phyloP scores from a whole-genome alignment of 2,329 filamentous ascomycete genomes.

The Phialocephala sp. region DNA sequence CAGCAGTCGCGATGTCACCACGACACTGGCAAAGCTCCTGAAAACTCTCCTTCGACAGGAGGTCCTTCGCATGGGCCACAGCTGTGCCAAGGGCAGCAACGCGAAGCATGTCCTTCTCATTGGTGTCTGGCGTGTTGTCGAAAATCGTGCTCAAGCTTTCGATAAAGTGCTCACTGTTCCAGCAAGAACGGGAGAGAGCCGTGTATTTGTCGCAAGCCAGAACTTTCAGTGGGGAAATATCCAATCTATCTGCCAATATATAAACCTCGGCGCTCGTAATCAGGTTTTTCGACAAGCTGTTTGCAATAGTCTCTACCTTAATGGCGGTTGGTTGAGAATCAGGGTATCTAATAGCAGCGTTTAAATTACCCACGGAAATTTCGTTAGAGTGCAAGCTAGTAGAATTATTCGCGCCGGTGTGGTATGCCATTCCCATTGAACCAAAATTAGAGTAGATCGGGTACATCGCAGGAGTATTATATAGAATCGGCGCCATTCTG shows the following conservation, averaged over 20 bases:
- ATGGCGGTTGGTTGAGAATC: neutral
- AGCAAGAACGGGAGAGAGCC: neutral
- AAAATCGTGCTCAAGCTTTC: neutral
- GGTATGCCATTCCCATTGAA: neutral
- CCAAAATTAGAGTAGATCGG: neutral
- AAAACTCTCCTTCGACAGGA: neutral
- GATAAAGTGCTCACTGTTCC: conserved; percentile 2
- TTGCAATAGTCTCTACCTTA: neutral
- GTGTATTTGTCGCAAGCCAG: conserved; percentile 26
- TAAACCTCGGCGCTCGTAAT: conserved; percentile 23
- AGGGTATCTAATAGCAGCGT: neutral
- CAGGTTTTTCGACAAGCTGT: neutral
- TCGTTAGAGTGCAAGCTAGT: neutral
- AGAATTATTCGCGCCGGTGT: neutral
- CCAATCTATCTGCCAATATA: conserved; percentile 32
- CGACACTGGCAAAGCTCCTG: neutral
- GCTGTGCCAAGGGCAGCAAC: neutral
- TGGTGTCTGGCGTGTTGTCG: neutral
- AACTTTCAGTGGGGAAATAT: conserved; percentile 27
- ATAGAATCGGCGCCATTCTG: too few species aligned
- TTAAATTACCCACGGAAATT: neutral
- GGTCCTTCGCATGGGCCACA: neutral
- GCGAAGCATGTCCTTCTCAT: neutral
- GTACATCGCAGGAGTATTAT: neutral
- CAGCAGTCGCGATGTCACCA: neutral